Percentiles rank a stretch among this genome's conserved stretches.
These are phyloP conservation scores for Fraxinus paxiana DNA, from an alignment of 305 asterid genomes.

Conservation along the genomic window DNA sequence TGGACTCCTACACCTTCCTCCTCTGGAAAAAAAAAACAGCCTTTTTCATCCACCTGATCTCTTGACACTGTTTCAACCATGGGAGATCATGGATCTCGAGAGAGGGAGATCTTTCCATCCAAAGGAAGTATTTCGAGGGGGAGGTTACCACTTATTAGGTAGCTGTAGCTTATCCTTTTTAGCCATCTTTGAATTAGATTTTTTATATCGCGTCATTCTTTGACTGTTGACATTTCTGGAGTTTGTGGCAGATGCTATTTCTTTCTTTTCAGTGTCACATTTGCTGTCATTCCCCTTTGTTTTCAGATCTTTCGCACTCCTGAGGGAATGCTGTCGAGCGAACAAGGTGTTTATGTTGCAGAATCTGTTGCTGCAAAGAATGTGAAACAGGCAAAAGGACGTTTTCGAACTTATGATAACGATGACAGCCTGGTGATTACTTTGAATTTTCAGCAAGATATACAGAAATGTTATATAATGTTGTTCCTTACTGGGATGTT, in stretches of 20 bases:
- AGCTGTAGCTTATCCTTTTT: neutral
- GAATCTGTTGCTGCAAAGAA: constrained; percentile 73
- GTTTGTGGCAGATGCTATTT: neutral
- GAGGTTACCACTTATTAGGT: neutral
- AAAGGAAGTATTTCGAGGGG: neutral
- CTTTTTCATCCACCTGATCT: neutral
- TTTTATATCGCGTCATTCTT: neutral
- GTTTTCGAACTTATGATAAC: constrained; percentile 63
- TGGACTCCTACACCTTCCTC: neutral
- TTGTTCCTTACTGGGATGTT: constrained; percentile 19
- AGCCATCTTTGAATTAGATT: neutral
- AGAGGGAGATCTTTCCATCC: neutral
- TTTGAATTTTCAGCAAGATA: constrained; percentile 23
- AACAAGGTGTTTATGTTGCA: constrained; percentile 88
- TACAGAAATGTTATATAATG: neutral
- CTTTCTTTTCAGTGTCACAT: neutral
- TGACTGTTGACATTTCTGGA: constrained; percentile 1
- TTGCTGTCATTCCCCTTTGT: constrained; percentile 9
- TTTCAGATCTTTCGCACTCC: constrained; percentile 83
- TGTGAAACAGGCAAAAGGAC: constrained; percentile 86
- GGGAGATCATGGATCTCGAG: neutral
- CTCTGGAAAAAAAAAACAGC: neutral
- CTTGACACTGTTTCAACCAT: neutral
- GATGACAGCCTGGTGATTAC: constrained; percentile 50
- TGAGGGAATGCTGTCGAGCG: constrained; percentile 88